A percentile compares a stretch with the other conserved stretches of the same genome.
phyloP scores from a whole-genome alignment of 1,284 basidiomycete species.

The Marasmius sp. region DNA sequence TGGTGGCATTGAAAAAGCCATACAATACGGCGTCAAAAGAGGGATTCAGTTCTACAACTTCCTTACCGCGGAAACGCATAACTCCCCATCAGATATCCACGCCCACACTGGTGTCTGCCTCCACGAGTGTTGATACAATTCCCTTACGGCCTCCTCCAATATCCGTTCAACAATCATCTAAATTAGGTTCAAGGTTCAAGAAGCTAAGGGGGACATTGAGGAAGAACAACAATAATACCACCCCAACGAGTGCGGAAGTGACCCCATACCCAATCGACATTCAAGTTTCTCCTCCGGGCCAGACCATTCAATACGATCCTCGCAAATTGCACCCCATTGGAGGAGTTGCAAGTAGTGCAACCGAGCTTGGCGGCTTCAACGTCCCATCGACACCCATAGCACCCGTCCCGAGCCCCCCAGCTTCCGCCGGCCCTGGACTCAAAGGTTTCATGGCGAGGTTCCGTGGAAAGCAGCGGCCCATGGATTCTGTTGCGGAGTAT shows the following conservation, averaged over 20 bases:
- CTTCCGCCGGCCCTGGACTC: constrained; percentile 68
- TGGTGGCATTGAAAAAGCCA: constrained; percentile 61
- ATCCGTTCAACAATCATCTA: constrained; percentile 35
- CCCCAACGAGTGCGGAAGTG: constrained; percentile 52
- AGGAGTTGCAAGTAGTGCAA: constrained; percentile 42
- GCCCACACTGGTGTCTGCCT: constrained; percentile 69
- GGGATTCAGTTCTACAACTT: constrained; percentile 31
- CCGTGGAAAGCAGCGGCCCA: constrained; percentile 57
- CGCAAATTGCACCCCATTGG: constrained; percentile 33
- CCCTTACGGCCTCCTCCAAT: constrained; percentile 54
- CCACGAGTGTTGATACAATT: constrained; percentile 74
- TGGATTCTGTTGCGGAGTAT: constrained; percentile 28
- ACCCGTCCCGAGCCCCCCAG: constrained; percentile 56
- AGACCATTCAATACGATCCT: constrained; percentile 39
- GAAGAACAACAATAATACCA: constrained; percentile 53
- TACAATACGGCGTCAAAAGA: constrained; percentile 42
- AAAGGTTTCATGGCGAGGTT: constrained; percentile 81
- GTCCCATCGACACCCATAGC: constrained; percentile 35
- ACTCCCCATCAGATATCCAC: constrained; percentile 72
- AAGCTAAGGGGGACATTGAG: constrained; percentile 68
- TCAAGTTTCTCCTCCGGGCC: constrained; percentile 32
- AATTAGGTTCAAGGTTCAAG: constrained; percentile 68
- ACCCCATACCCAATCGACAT: constrained; percentile 43
- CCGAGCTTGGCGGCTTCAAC: constrained; percentile 52
- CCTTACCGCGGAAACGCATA: constrained; percentile 59